Conservation (phyloP, 2,329 filamentous ascomycete genomes). For the Ceratocystiopsis sp. region DNA sequence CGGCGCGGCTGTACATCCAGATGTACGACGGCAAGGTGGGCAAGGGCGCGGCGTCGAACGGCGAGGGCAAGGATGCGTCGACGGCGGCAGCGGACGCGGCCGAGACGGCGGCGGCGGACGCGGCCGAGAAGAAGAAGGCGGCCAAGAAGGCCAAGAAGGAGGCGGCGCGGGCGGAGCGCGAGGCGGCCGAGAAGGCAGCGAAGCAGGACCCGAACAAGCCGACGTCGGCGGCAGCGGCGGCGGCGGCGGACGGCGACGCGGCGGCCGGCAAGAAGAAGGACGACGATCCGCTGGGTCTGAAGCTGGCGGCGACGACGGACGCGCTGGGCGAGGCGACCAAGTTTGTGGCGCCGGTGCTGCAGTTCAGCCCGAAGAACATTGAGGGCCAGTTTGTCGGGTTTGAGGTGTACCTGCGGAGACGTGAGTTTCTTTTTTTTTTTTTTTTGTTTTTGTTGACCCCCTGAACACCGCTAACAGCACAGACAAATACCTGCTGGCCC, state of each 20-base stretch:
- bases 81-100: slow-evolving; percentile 60
- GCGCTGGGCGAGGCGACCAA: slow-evolving; percentile 78
- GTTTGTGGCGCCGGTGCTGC: slow-evolving; percentile 64
- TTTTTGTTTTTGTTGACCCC: background rate
- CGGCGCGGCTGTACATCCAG: slow-evolving; percentile 62
- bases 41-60: slow-evolving; percentile 38
- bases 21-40: slow-evolving; percentile 53
- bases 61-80: slow-evolving; percentile 27
- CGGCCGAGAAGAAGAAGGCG: slow-evolving; percentile 66
- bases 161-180: slow-evolving; percentile 53
- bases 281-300: slow-evolving; percentile 67
- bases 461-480: slow-evolving; percentile 8
- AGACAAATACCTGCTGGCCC: slow-evolving; percentile 78
- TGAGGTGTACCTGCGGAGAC: slow-evolving; percentile 67
- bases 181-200: slow-evolving; percentile 60
- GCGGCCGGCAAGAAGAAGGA: slow-evolving; percentile 70
- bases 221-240: slow-evolving; percentile 31
- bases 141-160: slow-evolving; percentile 68
- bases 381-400: slow-evolving; percentile 75
- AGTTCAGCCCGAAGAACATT: slow-evolving; percentile 65
- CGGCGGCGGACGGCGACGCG: slow-evolving; percentile 35
- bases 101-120: slow-evolving; percentile 41
- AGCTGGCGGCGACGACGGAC: slow-evolving; percentile 63
- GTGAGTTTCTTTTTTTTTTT: slow-evolving; percentile 33
- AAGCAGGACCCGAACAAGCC: slow-evolving; percentile 75